Base-by-base conservation (phyloP, 2,329 filamentous ascomycete species). In the Xylariaceae sp. region DNA sequence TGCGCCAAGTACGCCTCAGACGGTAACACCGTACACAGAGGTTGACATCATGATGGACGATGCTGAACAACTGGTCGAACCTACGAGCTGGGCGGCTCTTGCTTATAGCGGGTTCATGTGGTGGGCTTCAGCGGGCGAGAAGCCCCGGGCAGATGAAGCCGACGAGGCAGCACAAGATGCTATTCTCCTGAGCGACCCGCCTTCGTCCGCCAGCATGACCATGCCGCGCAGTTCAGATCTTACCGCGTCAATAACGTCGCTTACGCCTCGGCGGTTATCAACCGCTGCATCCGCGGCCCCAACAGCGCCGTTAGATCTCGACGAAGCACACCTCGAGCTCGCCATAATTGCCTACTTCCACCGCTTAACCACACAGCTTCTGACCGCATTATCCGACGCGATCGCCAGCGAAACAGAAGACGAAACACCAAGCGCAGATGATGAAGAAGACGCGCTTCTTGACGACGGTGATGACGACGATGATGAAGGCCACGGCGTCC, bases 71-170 rank as follows among this genome's bases (percentile, higher is more conserved):
- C 77, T 87, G 49, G 77, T 86, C 34, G 86, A 89, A 68, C 85
- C 86, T 1, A 72, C 82, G 47, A 86, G 81, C 48, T 89, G 86
- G 90, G 80, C 88, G 0, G 85, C 88, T 1, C 81, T 93, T 30
- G 90, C 90, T 4, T 94, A 93, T 74, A 85, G 83, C 57, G 87
- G 88, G 23, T 92, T 93, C 76, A 90, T 93, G 82, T 94, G 90
- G 90, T 94, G 90, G 90, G 89, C 90, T 1, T 90, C 87, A 13
- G 89, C 90, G 0, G 90, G 89, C 59, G 90, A 94, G 73, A 83
- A 88, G 72, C 77, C 82, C 6, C 79, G 82, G 15, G 78, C 82
- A 53, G 82, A 84, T 55, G 82, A 86, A 63, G 79, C 82, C 17
- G 84, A 87, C 64, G 83, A 85, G 66, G 71, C 75, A 53, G 78